Base-by-base conservation (phyloP, 345 rosid genomes). In the Balakata baccata region DNA sequence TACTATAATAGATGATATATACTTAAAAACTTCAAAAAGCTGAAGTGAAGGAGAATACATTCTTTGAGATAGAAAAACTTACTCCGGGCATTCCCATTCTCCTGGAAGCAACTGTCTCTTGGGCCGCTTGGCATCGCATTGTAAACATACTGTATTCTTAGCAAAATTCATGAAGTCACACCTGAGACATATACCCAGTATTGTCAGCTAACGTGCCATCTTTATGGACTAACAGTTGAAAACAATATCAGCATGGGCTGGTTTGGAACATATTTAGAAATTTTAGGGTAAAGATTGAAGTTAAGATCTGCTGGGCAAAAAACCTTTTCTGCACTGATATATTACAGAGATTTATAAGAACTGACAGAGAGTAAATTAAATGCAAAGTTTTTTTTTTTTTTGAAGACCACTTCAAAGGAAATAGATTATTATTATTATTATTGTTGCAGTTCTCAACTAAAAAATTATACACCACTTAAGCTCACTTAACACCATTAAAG, bases 21-120 rank as follows among this genome's bases (percentile, higher is more conserved):
- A 58, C 11, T 5, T 25, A 13, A 45, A 74, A 8, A 5, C 47
- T 34, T 51, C 18, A 66, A 64, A 25, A 39, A 46, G 47, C 7
- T 47, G 53, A 18, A n/a, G 54, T 9, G 25, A 10, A 39, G 9
- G 62, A 52, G 17, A 59, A 69, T 60, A 2, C 53, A 49, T 54
- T 71, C 22, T 53, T 6, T 58, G 68, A 73, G 34, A 47, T 66
- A 50, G 72, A 46, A 46, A 74, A 83, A 81, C 99, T 83, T 90
- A 95, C 99, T 86, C 89, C 0, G 97, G 97, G 84, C 99, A 95
- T 85, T 92, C 99, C 99, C 99, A 95, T 85, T 95, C 99, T 74
- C 99, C 99, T 17, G 98, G 99, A 80, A 95, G 96, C 73, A 95
- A 81, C 86, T 93, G 94, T 74, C 97, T 88, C 88, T 95, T 95